Evolutionary conservation across 306 rosid genomes (phyloP).

Genomic region (Vigna trinervia): DNA sequence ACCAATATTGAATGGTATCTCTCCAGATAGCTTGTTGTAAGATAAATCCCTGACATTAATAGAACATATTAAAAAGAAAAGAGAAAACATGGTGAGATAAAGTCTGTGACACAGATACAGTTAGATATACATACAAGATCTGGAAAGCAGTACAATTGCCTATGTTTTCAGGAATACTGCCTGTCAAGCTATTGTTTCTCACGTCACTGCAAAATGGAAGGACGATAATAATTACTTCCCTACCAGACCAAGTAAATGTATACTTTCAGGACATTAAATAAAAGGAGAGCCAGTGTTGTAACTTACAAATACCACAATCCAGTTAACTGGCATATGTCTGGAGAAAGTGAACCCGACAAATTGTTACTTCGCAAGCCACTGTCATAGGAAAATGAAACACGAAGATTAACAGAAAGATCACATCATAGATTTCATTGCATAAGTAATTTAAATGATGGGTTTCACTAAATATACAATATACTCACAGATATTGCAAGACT

Average conservation of each 20-base stretch:
- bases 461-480: slow-evolving; percentile 42
- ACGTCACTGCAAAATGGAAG: slow-evolving; percentile 63
- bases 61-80: not conserved
- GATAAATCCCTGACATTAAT: slow-evolving; percentile 73
- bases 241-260: not conserved
- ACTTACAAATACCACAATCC: slow-evolving; percentile 95
- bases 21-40: slow-evolving; percentile 73
- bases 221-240: slow-evolving; percentile 10
- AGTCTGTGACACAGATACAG: not conserved
- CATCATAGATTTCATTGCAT: not conserved
- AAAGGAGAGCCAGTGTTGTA: not conserved
- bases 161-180: slow-evolving; percentile 73
- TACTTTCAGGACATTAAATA: not conserved
- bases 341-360: slow-evolving; percentile 75
- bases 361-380: slow-evolving; percentile 87
- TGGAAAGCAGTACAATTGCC: slow-evolving; percentile 72
- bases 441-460: not conserved
- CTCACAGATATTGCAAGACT: slow-evolving; percentile 88
- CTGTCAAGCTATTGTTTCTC: slow-evolving; percentile 83
- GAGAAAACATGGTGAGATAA: not conserved
- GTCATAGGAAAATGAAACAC: not conserved
- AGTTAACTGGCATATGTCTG: slow-evolving; percentile 84
- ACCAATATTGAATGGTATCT: slow-evolving; percentile 86
- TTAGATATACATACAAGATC: slow-evolving; percentile 19
- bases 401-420: not conserved